Percentiles rank a stretch among this genome's conserved stretches.
These are phyloP conservation scores for Russula griseocarnosa DNA, from an alignment of 768 basidiomycete species.

Conservation along the genomic window DNA sequence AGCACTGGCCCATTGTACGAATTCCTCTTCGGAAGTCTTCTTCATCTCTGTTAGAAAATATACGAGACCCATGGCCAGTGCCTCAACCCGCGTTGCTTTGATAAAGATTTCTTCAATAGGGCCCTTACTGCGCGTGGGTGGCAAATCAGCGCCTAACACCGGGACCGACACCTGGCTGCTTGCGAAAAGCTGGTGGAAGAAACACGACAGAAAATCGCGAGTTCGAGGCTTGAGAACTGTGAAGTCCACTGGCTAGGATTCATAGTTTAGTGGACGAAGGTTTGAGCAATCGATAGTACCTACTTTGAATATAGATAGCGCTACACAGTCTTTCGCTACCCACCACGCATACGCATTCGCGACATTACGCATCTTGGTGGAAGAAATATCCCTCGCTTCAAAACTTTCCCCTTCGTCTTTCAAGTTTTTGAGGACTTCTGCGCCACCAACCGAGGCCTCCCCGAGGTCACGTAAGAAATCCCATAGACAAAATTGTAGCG, in stretches of 20 bases:
- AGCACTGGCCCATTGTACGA: constrained; percentile 62
- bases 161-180: constrained; percentile 75
- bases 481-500: constrained; percentile 93
- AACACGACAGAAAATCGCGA: constrained; percentile 59
- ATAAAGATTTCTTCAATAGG: constrained; percentile 75
- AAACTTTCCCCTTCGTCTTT: constrained; percentile 45
- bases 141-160: constrained; percentile 42
- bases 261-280: not conserved
- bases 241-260: constrained; percentile 79
- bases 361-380: constrained; percentile 60
- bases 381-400: constrained; percentile 52
- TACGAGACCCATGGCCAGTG: constrained; percentile 68
- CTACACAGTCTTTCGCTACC: constrained; percentile 77
- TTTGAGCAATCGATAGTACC: constrained; percentile 12
- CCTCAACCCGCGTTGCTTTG: constrained; percentile 61
- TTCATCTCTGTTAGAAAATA: constrained; percentile 56
- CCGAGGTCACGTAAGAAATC: constrained; percentile 93
- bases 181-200: constrained; percentile 67
- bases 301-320: constrained; percentile 82
- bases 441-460: constrained; percentile 76
- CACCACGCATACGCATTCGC: constrained; percentile 91
- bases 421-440: constrained; percentile 63
- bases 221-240: constrained; percentile 62
- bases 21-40: constrained; percentile 36
- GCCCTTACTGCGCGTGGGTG: constrained; percentile 50